Percentiles rank a stretch among this genome's conserved stretches.
Conservation (phyloP, 73 alveolate genomes). For the Paramecium biaurelia region DNA sequence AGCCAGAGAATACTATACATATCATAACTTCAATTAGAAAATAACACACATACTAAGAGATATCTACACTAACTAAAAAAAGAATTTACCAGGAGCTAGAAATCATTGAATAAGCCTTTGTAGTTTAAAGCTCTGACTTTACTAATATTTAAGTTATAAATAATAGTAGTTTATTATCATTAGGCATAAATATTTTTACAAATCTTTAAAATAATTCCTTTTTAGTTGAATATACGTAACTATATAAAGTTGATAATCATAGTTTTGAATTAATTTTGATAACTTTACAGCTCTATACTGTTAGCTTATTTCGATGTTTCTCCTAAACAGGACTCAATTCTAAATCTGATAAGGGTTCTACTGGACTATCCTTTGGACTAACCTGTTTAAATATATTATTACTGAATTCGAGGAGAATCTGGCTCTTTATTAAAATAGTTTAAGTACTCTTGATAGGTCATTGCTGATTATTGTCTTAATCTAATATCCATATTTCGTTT, state of each 20-base stretch:
- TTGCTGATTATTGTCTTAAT: background rate
- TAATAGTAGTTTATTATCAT: background rate
- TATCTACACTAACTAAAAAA: background rate
- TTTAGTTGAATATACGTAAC: background rate
- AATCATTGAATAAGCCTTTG: constrained; percentile 18
- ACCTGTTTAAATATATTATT: background rate
- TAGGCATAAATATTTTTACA: background rate
- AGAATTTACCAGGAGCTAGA: background rate
- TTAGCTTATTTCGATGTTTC: background rate
- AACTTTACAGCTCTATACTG: background rate
- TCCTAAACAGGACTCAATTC: background rate
- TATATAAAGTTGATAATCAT: background rate
- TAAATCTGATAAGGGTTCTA: background rate
- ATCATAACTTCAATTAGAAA: background rate
- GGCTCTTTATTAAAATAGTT: background rate
- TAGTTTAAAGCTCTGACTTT: background rate
- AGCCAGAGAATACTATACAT: background rate
- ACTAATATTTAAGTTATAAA: background rate
- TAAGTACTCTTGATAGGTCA: background rate
- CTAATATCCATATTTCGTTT: background rate
- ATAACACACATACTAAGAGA: background rate
- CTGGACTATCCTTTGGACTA: constrained; percentile 9
- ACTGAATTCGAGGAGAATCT: background rate
- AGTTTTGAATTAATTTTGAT: background rate
- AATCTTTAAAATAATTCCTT: background rate